phyloP scores from a whole-genome alignment of 2,329 filamentous ascomycete genomes.

The Decorospora gaudefroyi region DNA sequence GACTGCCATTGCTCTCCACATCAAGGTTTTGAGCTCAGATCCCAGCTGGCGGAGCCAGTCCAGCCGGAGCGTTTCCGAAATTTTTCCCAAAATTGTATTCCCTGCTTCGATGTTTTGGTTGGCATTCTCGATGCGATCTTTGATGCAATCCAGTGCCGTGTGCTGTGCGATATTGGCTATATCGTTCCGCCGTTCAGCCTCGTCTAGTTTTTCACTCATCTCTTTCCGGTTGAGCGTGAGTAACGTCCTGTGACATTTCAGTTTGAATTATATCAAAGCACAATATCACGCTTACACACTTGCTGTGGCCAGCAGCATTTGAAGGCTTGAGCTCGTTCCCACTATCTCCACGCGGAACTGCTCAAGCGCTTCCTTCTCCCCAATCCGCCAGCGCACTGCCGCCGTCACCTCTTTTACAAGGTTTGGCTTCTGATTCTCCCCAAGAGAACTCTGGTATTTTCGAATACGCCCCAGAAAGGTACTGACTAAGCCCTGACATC shows the following conservation, averaged over 20 bases:
- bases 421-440: not conserved
- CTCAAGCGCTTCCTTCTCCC: conserved; percentile 18
- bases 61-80: not conserved
- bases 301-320: conserved; percentile 11
- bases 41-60: not conserved
- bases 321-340: conserved; percentile 8
- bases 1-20: not conserved
- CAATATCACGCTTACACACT: not conserved
- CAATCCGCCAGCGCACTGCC: conserved; percentile 16
- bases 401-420: conserved; percentile 7
- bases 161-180: not conserved
- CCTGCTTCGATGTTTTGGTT: not conserved
- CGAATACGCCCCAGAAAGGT: not conserved
- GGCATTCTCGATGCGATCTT: not conserved
- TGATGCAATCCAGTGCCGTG: not conserved
- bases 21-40: not conserved
- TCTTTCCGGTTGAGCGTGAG: not conserved
- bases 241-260: not conserved
- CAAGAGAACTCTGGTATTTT: not conserved
- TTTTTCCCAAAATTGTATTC: not conserved
- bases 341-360: conserved; percentile 17
- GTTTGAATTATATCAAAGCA: not conserved
- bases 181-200: not conserved
- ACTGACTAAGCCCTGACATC: not conserved
- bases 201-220: not conserved